Evolutionary conservation across 2,329 filamentous ascomycete species (phyloP), one percentile per base, ranked within the genome.

Genomic region (Fusarium sp.): DNA sequence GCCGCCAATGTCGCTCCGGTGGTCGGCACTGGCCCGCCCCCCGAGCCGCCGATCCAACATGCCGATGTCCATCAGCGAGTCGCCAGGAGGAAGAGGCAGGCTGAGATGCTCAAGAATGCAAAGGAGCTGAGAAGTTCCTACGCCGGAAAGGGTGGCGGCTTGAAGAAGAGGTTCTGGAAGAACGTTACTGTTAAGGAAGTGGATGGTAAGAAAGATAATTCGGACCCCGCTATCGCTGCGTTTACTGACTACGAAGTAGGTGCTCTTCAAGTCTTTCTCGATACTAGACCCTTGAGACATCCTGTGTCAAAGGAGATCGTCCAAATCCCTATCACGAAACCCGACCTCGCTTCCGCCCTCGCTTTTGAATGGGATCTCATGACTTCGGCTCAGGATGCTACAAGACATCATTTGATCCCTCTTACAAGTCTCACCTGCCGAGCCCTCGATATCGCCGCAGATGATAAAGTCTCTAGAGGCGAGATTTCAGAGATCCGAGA

Each of bases 341-440:
- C 89, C 32, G 87, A 93, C 74, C 90, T 98, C 39, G 95, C 95
- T 24, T 86, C 90, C 44, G 92, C 93, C 57, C 89, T 99, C 66
- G 96, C 95, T 5, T 82, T 96, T 44, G 96, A 99, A 83, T 99
- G 96, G 96, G 94, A 97, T 77, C 84, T 91, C 48, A 86, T 99
- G 63, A 86, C 90, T 24, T 92, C 92, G 15, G 89, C 92, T 4
- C 90, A 94, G 76, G 93, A 98, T 79, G 93, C 94, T 0, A 86
- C 94, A 39, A 92, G 91, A 77, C 88, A 92, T 61, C 93, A 98
- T 80, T 88, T 96, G 47, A 95, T 97, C 70, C 96, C 96, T 15
- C 83, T 99, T 67, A 98, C 94, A 4, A 94, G 93, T 47, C 87
- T 97, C 17, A 84, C 90, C 22, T 93, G 93, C 66, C 90, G 96